A percentile compares a stretch with the other conserved stretches of the same genome.
These are phyloP conservation scores for Psidium friedrichsthalianum DNA, from an alignment of 345 rosid species.

Conservation along the genomic window DNA sequence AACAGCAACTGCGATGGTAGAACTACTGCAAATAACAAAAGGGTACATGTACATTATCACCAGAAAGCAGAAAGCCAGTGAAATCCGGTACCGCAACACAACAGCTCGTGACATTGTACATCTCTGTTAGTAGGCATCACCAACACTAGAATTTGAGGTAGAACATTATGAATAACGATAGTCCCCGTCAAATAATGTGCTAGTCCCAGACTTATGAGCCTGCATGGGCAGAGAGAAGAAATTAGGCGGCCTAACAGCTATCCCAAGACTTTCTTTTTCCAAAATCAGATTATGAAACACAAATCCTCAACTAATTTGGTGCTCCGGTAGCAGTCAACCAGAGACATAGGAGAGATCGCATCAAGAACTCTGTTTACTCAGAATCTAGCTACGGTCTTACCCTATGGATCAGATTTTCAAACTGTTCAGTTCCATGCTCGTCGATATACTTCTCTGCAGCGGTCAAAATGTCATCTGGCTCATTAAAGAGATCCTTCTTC, in stretches of 20 bases:
- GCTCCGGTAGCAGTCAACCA: background rate
- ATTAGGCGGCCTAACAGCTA: background rate
- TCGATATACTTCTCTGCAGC: constrained; percentile 86
- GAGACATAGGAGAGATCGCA: background rate
- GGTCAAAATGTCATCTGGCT: constrained; percentile 64
- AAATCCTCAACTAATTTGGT: background rate
- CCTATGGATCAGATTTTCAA: constrained; percentile 70
- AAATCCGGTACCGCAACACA: background rate
- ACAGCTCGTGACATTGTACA: background rate
- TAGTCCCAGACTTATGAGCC: constrained; percentile 56
- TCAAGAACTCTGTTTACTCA: background rate
- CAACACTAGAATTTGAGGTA: background rate
- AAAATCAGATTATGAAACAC: background rate
- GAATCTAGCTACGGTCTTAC: constrained; percentile 14
- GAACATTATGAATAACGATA: constrained; percentile 8
- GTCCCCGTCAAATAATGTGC: constrained; percentile 14
- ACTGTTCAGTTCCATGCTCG: constrained; percentile 82
- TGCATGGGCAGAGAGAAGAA: constrained; percentile 9
- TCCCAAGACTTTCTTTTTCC: background rate
- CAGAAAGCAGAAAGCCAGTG: background rate
- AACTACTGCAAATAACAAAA: background rate
- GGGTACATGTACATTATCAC: background rate
- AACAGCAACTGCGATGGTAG: background rate
- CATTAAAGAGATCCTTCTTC: constrained; percentile 52
- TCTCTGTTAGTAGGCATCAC: background rate